A percentile compares a stretch with the other conserved stretches of the same genome.
These are phyloP conservation scores for Trichoderma harzianum DNA, from an alignment of 2,329 filamentous ascomycete genomes.

Conservation along the genomic window DNA sequence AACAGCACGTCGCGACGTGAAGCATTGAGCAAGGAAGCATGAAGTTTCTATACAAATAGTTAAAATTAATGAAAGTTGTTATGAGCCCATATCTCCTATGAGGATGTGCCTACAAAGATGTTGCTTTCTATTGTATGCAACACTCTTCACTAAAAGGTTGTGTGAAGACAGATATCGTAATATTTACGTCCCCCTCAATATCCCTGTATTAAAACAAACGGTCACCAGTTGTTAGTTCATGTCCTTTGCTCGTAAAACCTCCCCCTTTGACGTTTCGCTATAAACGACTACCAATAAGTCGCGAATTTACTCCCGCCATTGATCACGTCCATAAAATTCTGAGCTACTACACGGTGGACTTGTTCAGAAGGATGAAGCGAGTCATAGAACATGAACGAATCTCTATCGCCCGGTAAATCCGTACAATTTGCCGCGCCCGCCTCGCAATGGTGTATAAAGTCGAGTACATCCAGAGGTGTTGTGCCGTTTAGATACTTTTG, in stretches of 20 bases:
- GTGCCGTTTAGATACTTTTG: not conserved
- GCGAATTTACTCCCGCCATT: not conserved
- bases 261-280: too few species aligned
- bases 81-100: too few species aligned
- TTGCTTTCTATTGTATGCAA: too few species aligned
- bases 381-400: not conserved
- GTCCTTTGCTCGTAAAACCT: too few species aligned
- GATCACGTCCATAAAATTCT: not conserved
- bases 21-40: slow-evolving; percentile 12
- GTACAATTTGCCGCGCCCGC: not conserved
- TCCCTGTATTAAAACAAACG: too few species aligned
- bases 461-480: not conserved
- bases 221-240: too few species aligned
- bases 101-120: too few species aligned
- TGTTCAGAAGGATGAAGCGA: not conserved
- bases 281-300: not conserved
- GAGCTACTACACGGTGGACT: not conserved
- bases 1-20: slow-evolving; percentile 29
- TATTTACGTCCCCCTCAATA: too few species aligned
- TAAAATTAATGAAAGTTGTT: not conserved
- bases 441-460: not conserved
- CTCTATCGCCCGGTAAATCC: not conserved
- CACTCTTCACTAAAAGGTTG: too few species aligned
- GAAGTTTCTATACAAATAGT: not conserved
- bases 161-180: too few species aligned